Conservation (phyloP, 306 rosid genomes). For the Aeschynomene evenia region DNA sequence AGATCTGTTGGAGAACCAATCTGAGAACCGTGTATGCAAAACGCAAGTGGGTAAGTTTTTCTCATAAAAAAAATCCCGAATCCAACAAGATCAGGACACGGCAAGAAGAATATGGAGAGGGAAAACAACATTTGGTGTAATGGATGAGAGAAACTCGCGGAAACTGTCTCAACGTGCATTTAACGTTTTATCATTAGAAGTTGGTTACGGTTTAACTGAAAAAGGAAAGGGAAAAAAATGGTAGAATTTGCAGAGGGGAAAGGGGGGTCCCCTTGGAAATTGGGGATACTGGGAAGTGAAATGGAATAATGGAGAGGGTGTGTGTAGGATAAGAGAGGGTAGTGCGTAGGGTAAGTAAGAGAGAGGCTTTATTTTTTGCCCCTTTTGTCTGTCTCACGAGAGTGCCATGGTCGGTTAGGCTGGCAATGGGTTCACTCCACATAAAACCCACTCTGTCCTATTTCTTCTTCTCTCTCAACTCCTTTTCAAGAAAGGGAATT, state of each 20-base stretch:
- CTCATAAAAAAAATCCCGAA: conserved; percentile 41
- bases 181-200: conserved; percentile 45
- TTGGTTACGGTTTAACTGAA: conserved; percentile 40
- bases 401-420: conserved; percentile 83
- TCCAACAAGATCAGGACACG: conserved; percentile 57
- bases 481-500: conserved; percentile 61
- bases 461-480: conserved; percentile 52
- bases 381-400: conserved; percentile 82
- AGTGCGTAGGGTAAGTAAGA: conserved; percentile 48
- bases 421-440: conserved; percentile 69
- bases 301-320: conserved; percentile 38
- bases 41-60: conserved; percentile 46
- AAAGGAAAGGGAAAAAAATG: neutral
- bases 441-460: conserved; percentile 48
- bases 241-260: conserved; percentile 39
- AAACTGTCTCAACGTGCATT: conserved; percentile 53
- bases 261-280: conserved; percentile 51
- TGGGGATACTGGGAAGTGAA: conserved; percentile 47
- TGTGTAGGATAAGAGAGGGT: conserved; percentile 47
- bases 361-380: conserved; percentile 34
- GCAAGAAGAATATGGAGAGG: conserved; percentile 44
- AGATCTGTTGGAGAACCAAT: conserved; percentile 56
- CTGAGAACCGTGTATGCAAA: conserved; percentile 37
- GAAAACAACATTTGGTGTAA: conserved; percentile 49
- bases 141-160: conserved; percentile 52